Percentiles rank a stretch among this genome's conserved stretches.
These are phyloP conservation scores for Metschnikowia lunata DNA, from an alignment of 805 yeast species.

Conservation along the genomic window DNA sequence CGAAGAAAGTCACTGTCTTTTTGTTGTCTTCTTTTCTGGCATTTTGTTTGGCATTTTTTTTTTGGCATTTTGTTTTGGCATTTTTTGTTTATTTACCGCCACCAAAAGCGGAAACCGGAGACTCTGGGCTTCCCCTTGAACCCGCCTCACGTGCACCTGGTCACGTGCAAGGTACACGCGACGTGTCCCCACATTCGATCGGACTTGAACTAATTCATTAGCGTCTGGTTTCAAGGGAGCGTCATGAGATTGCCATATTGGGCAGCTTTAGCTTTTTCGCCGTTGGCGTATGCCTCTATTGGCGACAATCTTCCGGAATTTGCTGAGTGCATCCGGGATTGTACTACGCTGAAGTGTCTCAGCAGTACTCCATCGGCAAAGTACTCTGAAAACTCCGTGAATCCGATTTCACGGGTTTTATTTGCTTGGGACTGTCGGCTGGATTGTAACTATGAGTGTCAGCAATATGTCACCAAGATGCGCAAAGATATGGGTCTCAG, in stretches of 20 bases:
- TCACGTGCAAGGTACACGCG: too few species aligned
- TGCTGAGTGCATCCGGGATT: slow-evolving; percentile 22
- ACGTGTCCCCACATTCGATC: too few species aligned
- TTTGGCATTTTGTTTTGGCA: too few species aligned
- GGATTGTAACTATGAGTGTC: slow-evolving; percentile 40
- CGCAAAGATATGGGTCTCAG: slow-evolving; percentile 19
- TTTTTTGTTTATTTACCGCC: too few species aligned
- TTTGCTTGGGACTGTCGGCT: slow-evolving; percentile 33
- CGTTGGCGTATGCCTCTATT: slow-evolving; percentile 17
- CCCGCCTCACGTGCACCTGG: too few species aligned
- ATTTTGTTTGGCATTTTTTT: too few species aligned
- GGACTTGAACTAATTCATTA: too few species aligned
- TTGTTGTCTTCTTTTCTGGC: too few species aligned
- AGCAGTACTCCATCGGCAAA: slow-evolving; percentile 12
- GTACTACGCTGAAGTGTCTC: slow-evolving; percentile 20
- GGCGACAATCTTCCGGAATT: slow-evolving; percentile 34
- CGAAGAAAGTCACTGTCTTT: too few species aligned
- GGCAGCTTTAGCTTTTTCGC: background rate
- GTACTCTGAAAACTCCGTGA: slow-evolving; percentile 11
- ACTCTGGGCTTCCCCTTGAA: too few species aligned
- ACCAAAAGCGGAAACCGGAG: too few species aligned
- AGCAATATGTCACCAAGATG: slow-evolving; percentile 27
- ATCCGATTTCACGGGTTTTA: slow-evolving; percentile 17
- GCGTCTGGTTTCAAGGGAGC: too few species aligned
- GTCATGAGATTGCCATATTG: background rate